These are phyloP conservation scores for Russula sp. DNA, from an alignment of 768 basidiomycete genomes.

Conservation along the genomic window DNA sequence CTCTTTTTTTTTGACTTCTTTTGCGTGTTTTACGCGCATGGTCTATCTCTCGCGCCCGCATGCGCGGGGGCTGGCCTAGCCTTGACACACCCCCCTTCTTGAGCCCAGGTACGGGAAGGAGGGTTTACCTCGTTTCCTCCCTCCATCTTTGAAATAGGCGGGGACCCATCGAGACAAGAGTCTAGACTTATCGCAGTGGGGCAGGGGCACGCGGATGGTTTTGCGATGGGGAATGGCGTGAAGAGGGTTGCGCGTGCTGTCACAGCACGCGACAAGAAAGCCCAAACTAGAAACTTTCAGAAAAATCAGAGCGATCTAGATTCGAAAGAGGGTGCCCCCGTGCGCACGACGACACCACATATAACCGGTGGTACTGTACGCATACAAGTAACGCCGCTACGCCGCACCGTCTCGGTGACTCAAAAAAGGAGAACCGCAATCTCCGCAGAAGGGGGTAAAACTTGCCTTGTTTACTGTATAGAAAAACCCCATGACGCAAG, in stretches of 20 bases:
- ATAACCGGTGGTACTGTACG: too few relatives aligned
- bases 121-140: neutral
- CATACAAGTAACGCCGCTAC: neutral
- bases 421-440: neutral
- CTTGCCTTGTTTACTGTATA: too few relatives aligned
- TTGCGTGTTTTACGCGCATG: neutral
- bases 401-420: neutral
- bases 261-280: neutral
- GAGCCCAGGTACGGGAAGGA: neutral
- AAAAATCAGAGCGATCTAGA: too few relatives aligned
- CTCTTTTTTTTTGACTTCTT: neutral
- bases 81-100: neutral
- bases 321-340: neutral
- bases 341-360: too few relatives aligned
- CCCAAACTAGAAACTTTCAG: too few relatives aligned
- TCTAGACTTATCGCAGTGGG: neutral
- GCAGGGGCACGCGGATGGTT: neutral
- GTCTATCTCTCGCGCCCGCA: neutral
- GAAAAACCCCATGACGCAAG: conserved; percentile 4
- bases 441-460: neutral
- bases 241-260: neutral
- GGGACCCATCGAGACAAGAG: neutral
- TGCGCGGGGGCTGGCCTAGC: too few relatives aligned
- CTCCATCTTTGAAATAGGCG: neutral
- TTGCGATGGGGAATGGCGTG: neutral